Base-by-base conservation (phyloP, 176 grass and related monocot species). In the Carex scoparia region DNA sequence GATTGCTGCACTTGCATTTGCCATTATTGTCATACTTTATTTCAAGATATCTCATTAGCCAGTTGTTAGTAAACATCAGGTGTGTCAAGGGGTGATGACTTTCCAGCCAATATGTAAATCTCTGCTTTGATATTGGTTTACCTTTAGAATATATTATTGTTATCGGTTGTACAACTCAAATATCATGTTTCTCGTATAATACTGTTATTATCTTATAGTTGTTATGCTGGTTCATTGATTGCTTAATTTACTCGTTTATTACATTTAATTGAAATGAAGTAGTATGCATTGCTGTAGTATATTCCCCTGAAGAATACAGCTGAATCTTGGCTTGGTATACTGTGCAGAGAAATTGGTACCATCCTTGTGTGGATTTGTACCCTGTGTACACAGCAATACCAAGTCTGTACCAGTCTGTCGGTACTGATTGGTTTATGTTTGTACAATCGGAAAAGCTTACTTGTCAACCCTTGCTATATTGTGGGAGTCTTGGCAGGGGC, bases 21-120 rank as follows among this genome's bases (percentile, higher is more conserved):
- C 95, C 57, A 98, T 98, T 31, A 76, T 98, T 80, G 14, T 98
- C 58, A 94, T 98, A 61, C 84, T 98, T 59, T 98, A 94, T 81
- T 91, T 93, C 76, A 98, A 98, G 89, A 65, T 94, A 18, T 31
- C 80, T 67, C 80, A 77, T 65, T 94, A 82, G 70, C 8, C 8
- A 1, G 59, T 78, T 78, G 49, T 18, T 57, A 57, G 51, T 9
- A 78, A 57, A 56, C 51, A 57, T 57, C 28, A 55, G 74, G 28
- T 78, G 49, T 27, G 5, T 57, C 51, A 57, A 78, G 74, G 51
- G 16, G 51, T 35, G 48, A 54, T 57, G 27, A 56, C 51, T 56
- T 57, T 78, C 27, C 51, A 78, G 51, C 28, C 51, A 49, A 32
- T 78, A 11, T 55, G 74, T 78, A 56, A 51, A 78, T 78, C 35